Conservation (phyloP, 2,329 filamentous ascomycete species). For the Aspergillus bombycis region DNA sequence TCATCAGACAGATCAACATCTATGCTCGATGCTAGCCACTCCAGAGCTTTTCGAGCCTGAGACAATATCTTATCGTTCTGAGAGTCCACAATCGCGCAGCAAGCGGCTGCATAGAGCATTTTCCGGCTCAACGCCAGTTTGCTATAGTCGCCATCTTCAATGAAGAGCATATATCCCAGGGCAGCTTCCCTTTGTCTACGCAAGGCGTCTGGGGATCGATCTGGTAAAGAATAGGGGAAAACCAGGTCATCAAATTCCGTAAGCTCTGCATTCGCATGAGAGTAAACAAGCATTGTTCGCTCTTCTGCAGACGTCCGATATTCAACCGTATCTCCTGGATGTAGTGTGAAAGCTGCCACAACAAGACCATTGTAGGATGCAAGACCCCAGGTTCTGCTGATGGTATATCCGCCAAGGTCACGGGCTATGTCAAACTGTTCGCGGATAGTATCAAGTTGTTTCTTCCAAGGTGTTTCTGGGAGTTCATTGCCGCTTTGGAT, state of each 20-base stretch:
- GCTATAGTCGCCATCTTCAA: slow-evolving; percentile 16
- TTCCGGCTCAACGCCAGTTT: slow-evolving; percentile 30
- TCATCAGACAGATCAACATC: slow-evolving; percentile 37
- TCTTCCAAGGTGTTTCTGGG: slow-evolving; percentile 31
- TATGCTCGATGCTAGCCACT: slow-evolving; percentile 31
- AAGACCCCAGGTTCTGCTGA: slow-evolving; percentile 59
- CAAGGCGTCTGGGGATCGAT: slow-evolving; percentile 19
- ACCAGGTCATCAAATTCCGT: slow-evolving; percentile 1
- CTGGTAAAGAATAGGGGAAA: slow-evolving; percentile 13
- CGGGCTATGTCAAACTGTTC: slow-evolving; percentile 53
- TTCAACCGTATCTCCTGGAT: slow-evolving; percentile 61
- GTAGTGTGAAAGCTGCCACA: slow-evolving; percentile 55
- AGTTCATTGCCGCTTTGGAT: slow-evolving; percentile 8
- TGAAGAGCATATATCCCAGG: slow-evolving; percentile 33
- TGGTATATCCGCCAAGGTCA: slow-evolving; percentile 53
- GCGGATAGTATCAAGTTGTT: slow-evolving; percentile 35
- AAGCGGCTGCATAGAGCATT: slow-evolving; percentile 40
- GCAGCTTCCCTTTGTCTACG: slow-evolving; percentile 27
- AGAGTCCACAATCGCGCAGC: slow-evolving; percentile 38
- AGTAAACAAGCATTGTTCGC: slow-evolving; percentile 44
- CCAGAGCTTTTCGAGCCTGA: slow-evolving; percentile 29
- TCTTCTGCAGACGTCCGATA: slow-evolving; percentile 56
- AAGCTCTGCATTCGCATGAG: slow-evolving; percentile 22
- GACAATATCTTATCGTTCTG: slow-evolving; percentile 26
- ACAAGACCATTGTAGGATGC: slow-evolving; percentile 52